Percentiles rank a stretch among this genome's conserved stretches.
These are phyloP conservation scores for Tanozyma kutaoensis DNA, from an alignment of 805 yeast species.

Conservation along the genomic window DNA sequence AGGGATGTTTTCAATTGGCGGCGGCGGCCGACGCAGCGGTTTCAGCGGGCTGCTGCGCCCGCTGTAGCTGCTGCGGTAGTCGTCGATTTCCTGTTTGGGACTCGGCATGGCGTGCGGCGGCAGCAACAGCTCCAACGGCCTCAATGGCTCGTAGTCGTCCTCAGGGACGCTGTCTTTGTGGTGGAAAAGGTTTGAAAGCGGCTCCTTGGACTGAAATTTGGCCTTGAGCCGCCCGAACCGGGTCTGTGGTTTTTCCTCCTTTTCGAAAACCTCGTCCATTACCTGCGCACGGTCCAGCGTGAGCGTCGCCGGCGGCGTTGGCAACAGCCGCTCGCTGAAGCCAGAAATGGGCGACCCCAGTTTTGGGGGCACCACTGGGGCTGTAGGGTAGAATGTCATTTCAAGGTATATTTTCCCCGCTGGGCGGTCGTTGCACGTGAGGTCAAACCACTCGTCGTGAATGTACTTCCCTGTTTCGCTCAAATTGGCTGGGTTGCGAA, in stretches of 20 bases:
- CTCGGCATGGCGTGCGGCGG: too few species aligned
- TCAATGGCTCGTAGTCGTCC: too few species aligned
- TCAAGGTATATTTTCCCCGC: constrained; percentile 88
- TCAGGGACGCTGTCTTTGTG: background rate
- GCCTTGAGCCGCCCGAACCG: constrained; percentile 11
- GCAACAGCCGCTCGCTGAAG: too few species aligned
- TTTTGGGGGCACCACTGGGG: constrained; percentile 30
- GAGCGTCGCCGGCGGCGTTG: too few species aligned
- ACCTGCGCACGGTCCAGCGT: too few species aligned
- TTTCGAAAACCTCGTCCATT: too few species aligned
- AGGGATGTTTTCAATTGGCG: constrained; percentile 9
- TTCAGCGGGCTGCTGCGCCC: too few species aligned
- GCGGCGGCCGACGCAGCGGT: too few species aligned
- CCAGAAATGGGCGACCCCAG: constrained; percentile 1
- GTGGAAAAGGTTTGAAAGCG: constrained; percentile 15
- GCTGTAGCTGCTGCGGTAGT: too few species aligned
- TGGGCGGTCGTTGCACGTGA: constrained; percentile 51
- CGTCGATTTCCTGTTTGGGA: too few species aligned
- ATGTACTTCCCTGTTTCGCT: constrained; percentile 53
- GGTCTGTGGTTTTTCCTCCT: too few species aligned
- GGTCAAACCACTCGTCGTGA: constrained; percentile 72
- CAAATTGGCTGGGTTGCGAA: constrained; percentile 33
- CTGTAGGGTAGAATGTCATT: constrained; percentile 75
- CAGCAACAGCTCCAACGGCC: too few species aligned
- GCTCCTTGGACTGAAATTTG: constrained; percentile 21